Conservation (phyloP, 2,329 filamentous ascomycete genomes). For the Sporothrix pallida region DNA sequence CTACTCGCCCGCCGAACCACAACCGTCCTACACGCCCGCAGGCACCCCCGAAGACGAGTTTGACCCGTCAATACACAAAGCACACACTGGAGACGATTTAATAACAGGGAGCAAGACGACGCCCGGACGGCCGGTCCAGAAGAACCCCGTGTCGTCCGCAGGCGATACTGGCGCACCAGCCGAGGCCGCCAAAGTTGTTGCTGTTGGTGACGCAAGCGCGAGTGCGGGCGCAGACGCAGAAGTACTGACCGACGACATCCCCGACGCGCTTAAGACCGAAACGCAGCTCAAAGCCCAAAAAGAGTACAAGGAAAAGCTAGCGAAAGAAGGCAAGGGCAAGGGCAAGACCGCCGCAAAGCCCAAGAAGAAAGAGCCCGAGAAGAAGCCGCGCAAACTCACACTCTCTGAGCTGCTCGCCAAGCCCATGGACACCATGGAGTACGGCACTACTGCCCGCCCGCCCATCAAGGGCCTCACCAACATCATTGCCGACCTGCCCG, state of each 20-base stretch:
- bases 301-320: not conserved
- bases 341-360: not conserved
- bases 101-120: not conserved
- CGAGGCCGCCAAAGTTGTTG: not conserved
- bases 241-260: not conserved
- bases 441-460: slow-evolving; percentile 50
- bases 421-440: slow-evolving; percentile 39
- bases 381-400: not conserved
- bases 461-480: slow-evolving; percentile 44
- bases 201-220: too few species aligned
- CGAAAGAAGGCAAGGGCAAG: not conserved
- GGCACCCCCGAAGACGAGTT: slow-evolving; percentile 24
- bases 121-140: slow-evolving; percentile 3
- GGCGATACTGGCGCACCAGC: not conserved
- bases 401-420: slow-evolving; percentile 18
- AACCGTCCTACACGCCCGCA: slow-evolving; percentile 25
- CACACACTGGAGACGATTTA: slow-evolving; percentile 4
- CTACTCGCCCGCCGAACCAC: not conserved
- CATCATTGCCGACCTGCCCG: slow-evolving; percentile 44
- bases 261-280: slow-evolving; percentile 9
- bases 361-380: slow-evolving; percentile 1
- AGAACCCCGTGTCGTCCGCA: not conserved
- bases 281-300: not conserved
- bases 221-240: not conserved
- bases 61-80: not conserved